Conservation (phyloP, 2,329 filamentous ascomycete genomes). For the Beauveria sp. region DNA sequence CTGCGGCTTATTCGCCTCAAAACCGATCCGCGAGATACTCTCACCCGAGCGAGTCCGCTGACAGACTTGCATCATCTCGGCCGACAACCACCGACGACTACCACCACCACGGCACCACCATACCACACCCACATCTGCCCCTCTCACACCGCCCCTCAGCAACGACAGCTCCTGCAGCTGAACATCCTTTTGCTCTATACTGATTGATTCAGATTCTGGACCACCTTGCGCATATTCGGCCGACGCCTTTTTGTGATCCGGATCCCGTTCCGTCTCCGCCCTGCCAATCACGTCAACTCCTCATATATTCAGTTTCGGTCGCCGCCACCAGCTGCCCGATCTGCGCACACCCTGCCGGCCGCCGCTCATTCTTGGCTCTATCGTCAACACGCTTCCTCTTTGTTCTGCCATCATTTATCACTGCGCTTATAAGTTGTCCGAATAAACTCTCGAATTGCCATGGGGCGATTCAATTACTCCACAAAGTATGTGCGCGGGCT, state of each 20-base stretch:
- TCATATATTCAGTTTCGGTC: conserved; percentile 4
- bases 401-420: not conserved
- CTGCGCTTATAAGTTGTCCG: not conserved
- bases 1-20: not conserved
- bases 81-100: not conserved
- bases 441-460: not conserved
- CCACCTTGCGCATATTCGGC: not conserved
- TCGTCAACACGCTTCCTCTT: not conserved
- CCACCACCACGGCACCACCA: not conserved
- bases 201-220: conserved; percentile 4
- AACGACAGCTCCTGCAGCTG: not conserved
- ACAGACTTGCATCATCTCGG: not conserved
- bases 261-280: not conserved
- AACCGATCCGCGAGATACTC: not conserved
- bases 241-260: not conserved
- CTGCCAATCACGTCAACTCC: not conserved
- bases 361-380: not conserved
- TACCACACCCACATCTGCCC: not conserved
- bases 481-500: conserved; percentile 1
- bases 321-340: conserved; percentile 4
- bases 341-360: not conserved
- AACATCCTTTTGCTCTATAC: not conserved
- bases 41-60: not conserved
- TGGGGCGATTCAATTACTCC: conserved; percentile 11
- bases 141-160: conserved; percentile 8